Evolutionary conservation across 371 early-diverging fungal species (phyloP).

Genomic region (Rhizopus microsporus): DNA sequence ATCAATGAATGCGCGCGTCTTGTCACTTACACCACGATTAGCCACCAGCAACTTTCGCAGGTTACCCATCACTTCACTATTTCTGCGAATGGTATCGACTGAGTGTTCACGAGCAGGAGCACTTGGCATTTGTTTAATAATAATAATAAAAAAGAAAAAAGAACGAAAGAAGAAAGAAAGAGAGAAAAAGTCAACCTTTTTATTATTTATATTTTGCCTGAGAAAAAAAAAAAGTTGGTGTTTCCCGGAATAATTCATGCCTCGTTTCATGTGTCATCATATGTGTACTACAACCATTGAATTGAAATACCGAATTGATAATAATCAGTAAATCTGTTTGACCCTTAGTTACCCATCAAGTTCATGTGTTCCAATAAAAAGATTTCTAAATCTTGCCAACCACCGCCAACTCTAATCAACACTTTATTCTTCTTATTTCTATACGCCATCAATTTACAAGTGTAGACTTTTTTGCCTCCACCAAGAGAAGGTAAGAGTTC

Average conservation of each 20-base stretch:
- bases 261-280: conserved; percentile 30
- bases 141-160: conserved; percentile 10
- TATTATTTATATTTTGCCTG: conserved; percentile 10
- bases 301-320: background rate
- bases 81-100: conserved; percentile 66
- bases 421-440: conserved; percentile 50
- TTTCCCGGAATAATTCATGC: conserved; percentile 16
- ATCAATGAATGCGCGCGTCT: background rate
- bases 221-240: background rate
- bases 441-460: conserved; percentile 47
- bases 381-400: conserved; percentile 67
- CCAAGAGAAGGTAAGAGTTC: conserved; percentile 44
- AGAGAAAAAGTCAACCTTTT: conserved; percentile 6
- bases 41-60: conserved; percentile 64
- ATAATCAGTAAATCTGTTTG: background rate
- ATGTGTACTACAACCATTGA: conserved; percentile 3
- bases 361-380: conserved; percentile 60
- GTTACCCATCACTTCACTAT: conserved; percentile 51
- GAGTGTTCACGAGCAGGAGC: conserved; percentile 54
- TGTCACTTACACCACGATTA: conserved; percentile 61
- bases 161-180: conserved; percentile 17
- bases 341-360: conserved; percentile 33
- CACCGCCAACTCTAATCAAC: conserved; percentile 63
- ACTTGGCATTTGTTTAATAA: conserved; percentile 12
- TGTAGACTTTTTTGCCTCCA: conserved; percentile 46